A percentile compares a stretch with the other conserved stretches of the same genome.
Conservation (phyloP, 495 filamentous ascomycete genomes). For the Penicillium cataractarum region DNA sequence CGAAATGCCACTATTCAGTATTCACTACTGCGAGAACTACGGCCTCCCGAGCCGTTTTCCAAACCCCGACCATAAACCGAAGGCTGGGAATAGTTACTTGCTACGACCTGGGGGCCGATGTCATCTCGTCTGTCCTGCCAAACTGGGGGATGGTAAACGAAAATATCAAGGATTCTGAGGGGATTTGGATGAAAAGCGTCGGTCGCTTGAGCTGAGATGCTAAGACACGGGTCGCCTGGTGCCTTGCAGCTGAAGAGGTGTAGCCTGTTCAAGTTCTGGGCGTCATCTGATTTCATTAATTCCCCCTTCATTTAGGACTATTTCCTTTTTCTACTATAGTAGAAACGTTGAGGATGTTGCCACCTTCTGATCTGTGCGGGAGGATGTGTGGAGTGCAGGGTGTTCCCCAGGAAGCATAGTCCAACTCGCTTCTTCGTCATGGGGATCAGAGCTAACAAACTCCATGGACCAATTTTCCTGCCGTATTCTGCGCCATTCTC, state of each 20-base stretch:
- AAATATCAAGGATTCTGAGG: background rate
- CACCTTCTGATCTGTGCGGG: slow-evolving; percentile 13
- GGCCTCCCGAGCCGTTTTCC: background rate
- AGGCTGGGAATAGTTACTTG: background rate
- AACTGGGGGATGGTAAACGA: background rate
- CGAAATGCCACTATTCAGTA: background rate
- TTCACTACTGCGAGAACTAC: background rate
- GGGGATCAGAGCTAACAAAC: background rate
- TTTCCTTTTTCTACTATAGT: background rate
- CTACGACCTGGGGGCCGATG: background rate
- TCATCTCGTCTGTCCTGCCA: background rate
- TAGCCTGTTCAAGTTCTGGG: background rate
- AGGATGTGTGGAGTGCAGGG: slow-evolving; percentile 12
- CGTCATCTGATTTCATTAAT: background rate
- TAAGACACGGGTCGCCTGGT: background rate
- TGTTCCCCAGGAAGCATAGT: slow-evolving; percentile 7
- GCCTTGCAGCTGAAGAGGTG: background rate
- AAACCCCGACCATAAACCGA: too few species aligned
- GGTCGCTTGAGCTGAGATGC: background rate
- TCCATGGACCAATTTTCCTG: background rate
- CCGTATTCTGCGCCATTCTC: background rate
- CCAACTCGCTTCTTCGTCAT: background rate
- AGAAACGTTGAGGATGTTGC: background rate
- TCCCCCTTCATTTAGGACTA: background rate
- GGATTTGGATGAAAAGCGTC: background rate